Evolutionary conservation across 2,329 filamentous ascomycete species (phyloP), one percentile per base, ranked within the genome.

Genomic region (Atkinsonella texensis): DNA sequence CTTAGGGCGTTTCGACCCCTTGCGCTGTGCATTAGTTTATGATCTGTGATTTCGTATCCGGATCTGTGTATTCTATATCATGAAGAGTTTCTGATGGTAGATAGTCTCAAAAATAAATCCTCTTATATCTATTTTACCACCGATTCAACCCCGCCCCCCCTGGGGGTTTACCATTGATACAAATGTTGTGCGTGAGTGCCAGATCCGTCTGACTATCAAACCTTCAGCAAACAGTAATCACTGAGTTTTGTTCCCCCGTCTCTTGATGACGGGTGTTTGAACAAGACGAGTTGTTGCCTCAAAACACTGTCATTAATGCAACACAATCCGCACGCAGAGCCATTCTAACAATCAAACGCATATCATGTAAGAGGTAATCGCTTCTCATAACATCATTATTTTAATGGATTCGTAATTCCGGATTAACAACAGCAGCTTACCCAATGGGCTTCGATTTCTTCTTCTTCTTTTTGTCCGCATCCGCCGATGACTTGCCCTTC

Each of bases 381-480:
- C 43, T 46, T 31, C 28, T 51, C 43, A 33, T 51, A 8, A 41
- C 35, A 41, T 51, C 49, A 46, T 51, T n/a, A 50, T 20, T 7
- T 7, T 13, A 20, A 40, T n/a, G 9, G 15, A 15, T 3, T 17
- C 18, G 39, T 20, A 13, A 12, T 13, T 10, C 6, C 39, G n/a
- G 7, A n/a, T 28, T 28, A 18, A 12, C 4, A 18, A 15, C 15
- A 18, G n/a, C 2, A 6, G 7, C 40, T 56, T 62, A 81, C 35
- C 77, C 79, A 53, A 82, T 79, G 1, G 77, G 76, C 74, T 82
- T 82, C 50, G 80, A 70, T 74, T 88, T 87, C 74, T 86, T 87
- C 68, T 83, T 79, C 67, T 82, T 83, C 70, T 82, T 83, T 68
- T 77, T 77, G 41, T 68, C 70, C 58, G 65, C 62, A 15, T 65